Evolutionary conservation across 1,284 basidiomycete genomes (phyloP).

Genomic region (Fomitopsis schrenkii): DNA sequence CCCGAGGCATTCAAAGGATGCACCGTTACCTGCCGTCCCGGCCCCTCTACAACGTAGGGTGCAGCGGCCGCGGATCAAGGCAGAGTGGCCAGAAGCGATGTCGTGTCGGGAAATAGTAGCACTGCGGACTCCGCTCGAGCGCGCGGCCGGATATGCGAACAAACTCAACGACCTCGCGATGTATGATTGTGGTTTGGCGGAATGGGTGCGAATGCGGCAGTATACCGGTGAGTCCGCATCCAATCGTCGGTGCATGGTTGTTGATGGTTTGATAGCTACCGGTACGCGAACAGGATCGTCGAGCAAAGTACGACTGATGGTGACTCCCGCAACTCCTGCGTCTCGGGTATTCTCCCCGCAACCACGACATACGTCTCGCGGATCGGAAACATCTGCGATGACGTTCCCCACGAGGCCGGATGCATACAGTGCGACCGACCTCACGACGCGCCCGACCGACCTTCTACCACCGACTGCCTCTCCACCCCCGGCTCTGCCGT

Average conservation of each 20-base stretch:
- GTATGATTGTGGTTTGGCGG: slow-evolving; percentile 74
- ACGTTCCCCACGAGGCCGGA: slow-evolving; percentile 78
- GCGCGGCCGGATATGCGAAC: slow-evolving; percentile 72
- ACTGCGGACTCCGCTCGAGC: slow-evolving; percentile 63
- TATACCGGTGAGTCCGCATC: slow-evolving; percentile 44
- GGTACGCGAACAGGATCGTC: slow-evolving; percentile 12
- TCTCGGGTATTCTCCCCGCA: slow-evolving; percentile 32
- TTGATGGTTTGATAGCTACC: not conserved
- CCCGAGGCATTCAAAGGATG: not conserved
- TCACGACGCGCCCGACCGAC: slow-evolving; percentile 45
- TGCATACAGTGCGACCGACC: slow-evolving; percentile 71
- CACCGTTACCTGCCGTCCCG: not conserved
- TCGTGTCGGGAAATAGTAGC: slow-evolving; percentile 63
- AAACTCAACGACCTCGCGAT: slow-evolving; percentile 82
- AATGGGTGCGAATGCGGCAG: slow-evolving; percentile 66
- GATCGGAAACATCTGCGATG: slow-evolving; percentile 67
- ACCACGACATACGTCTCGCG: slow-evolving; percentile 61
- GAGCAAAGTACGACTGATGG: slow-evolving; percentile 8
- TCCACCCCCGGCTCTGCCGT: slow-evolving; percentile 68
- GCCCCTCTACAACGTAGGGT: slow-evolving; percentile 11
- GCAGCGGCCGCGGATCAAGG: slow-evolving; percentile 35
- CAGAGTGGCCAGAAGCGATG: slow-evolving; percentile 70
- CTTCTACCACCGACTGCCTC: slow-evolving; percentile 41
- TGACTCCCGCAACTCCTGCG: slow-evolving; percentile 16
- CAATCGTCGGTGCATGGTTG: not conserved